These are phyloP conservation scores for Somion occarium DNA, from an alignment of 1,284 basidiomycete species.

Conservation along the genomic window DNA sequence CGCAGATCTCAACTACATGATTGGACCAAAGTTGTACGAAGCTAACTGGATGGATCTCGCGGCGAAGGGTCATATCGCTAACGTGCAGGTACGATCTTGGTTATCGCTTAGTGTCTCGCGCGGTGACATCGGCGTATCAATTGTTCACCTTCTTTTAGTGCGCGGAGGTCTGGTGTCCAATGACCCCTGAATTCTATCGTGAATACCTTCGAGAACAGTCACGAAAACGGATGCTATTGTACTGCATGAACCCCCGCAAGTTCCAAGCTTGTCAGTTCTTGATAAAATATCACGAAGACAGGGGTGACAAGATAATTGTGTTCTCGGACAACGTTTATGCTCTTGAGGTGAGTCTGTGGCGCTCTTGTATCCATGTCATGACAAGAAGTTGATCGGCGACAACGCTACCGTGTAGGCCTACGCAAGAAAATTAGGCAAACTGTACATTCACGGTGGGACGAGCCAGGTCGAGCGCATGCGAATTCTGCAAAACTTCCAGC, in stretches of 20 bases:
- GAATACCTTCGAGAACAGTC: constrained; percentile 94
- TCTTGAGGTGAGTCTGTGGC: constrained; percentile 74
- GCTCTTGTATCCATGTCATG: neutral
- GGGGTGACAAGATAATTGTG: constrained; percentile 99
- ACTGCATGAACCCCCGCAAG: constrained; percentile 99
- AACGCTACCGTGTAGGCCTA: constrained; percentile 63
- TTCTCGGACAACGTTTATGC: constrained; percentile 99
- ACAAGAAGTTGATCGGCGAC: neutral
- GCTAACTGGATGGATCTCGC: constrained; percentile 99
- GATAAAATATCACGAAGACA: constrained; percentile 96
- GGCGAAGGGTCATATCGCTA: constrained; percentile 98
- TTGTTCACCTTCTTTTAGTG: constrained; percentile 48
- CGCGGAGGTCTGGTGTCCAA: constrained; percentile 99
- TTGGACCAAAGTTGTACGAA: constrained; percentile 98
- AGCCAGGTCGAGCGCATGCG: constrained; percentile 95
- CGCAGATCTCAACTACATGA: constrained; percentile 97
- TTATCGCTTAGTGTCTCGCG: neutral
- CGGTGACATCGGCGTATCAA: neutral
- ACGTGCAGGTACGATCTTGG: constrained; percentile 73
- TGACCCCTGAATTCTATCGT: constrained; percentile 99
- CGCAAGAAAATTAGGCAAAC: constrained; percentile 89
- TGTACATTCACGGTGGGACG: constrained; percentile 96
- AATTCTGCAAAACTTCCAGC: constrained; percentile 94
- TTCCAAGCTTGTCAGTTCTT: constrained; percentile 99
- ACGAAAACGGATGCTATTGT: constrained; percentile 92